Conservation (phyloP, 768 basidiomycete genomes). For the Paxillus involutus region DNA sequence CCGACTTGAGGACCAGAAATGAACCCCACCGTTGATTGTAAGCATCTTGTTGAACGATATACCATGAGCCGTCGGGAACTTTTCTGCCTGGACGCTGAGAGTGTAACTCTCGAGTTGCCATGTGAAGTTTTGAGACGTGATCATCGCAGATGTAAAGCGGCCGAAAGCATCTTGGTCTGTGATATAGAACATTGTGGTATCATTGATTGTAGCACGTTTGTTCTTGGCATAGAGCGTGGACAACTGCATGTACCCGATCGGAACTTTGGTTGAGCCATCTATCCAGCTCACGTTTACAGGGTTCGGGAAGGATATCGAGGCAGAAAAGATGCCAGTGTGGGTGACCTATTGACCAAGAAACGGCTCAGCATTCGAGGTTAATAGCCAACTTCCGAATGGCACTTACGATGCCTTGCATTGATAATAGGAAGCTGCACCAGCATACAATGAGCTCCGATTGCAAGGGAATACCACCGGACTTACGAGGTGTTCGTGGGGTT, state of each 20-base stretch:
- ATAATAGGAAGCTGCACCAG: conserved; percentile 46
- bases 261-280: conserved; percentile 42
- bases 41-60: conserved; percentile 63
- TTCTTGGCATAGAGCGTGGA: conserved; percentile 45
- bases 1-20: background rate
- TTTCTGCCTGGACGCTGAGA: conserved; percentile 61
- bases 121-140: conserved; percentile 65
- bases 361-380: background rate
- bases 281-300: conserved; percentile 63
- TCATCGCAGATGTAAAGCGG: conserved; percentile 59
- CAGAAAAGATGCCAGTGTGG: conserved; percentile 66
- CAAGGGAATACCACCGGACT: conserved; percentile 18
- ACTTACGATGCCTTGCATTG: conserved; percentile 53
- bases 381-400: background rate
- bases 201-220: conserved; percentile 62
- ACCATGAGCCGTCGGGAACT: conserved; percentile 66
- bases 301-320: conserved; percentile 59
- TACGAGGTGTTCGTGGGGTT: conserved; percentile 58
- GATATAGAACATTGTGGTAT: conserved; percentile 58
- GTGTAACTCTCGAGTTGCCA: conserved; percentile 62
- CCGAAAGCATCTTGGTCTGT: conserved; percentile 57
- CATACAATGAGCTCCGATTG: conserved; percentile 3
- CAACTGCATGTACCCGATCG: conserved; percentile 56
- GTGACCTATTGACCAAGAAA: conserved; percentile 42
- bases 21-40: conserved; percentile 50